Base-by-base conservation (phyloP, 169 alveolate genomes). In the Hepatocystis sp. region DNA sequence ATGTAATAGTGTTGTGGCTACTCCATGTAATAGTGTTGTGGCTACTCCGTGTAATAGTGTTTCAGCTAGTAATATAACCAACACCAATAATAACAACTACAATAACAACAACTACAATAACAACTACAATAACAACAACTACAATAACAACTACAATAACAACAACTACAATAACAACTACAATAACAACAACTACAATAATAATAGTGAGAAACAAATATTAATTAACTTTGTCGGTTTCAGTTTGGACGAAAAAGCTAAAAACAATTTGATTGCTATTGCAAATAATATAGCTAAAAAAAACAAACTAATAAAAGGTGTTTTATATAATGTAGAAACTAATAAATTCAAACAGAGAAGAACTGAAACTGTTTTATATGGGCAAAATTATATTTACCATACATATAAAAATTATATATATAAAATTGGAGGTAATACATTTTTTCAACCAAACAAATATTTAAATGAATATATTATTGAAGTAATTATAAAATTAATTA, bases 401-500 rank as follows among this genome's bases (percentile, higher is more conserved):
- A 49, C 65, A 40, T 81, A 30, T 60, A 32, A 55, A 34, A 66
- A 53, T 17, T 63, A 81, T 51, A 81, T 52, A 1, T 81, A 63
- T 81, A 81, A 81, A 81, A 10, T 81, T 61, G 67, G 84, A 51
- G 89, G 84, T 30, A 61, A 60, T 52, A 81, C 89, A 11, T 81
- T 81, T 63, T 81, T 81, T 55, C 89, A 81, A 39, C 84, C 89
- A 46, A 81, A 81, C 30, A 40, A 81, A 15, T 51, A 81, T 55
- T 28, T 81, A 61, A 81, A 81, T 65, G 61, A 46, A 81, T 60
- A 44, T 53, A 81, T 81, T 65, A 65, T 81, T 47, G 55, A 51
- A 19, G 42, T 81, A 17, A 64, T 81, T 81, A 53, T 64, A 36
- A 81, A 81, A 81, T 49, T 81, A 63, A 55, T 81, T 21, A 28